Base-by-base conservation (phyloP, 2,329 filamentous ascomycete genomes). In the Penicillium glabrum region DNA sequence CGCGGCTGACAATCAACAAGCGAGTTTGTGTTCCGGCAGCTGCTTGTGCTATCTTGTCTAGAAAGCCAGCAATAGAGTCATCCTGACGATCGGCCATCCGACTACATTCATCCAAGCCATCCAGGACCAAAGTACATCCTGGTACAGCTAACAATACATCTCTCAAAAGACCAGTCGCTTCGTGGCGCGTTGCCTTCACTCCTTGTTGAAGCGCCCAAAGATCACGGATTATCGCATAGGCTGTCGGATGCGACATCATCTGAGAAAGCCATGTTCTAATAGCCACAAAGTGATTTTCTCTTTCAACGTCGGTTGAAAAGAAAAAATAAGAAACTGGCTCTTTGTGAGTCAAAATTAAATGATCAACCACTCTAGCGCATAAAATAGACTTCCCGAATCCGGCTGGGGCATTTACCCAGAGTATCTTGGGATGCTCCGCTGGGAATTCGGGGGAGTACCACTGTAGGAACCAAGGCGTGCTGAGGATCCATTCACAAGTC, bases 51-150 rank as follows among this genome's bases (percentile, higher is more conserved):
- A 59, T 9, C n/a, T 45, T 26, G 3, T 53, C n/a, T 3, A 56
- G 8, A n/a, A 59, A 56, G 1, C 2, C 23, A 19, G 45, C 14
- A 5, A 56, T 23, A 2, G 35, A 35, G 23, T 37, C 31, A 2
- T 53, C n/a, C 1, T 19, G 24, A 19, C 23, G 16, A 10, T 47
- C 54, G 10, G 10, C 43, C 23, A 21, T 10, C 31, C 48, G 47
- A 21, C 24, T 29, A 21, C 53, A 56, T 27, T 56, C 54, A 26
- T 59, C 56, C 5, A 56, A 26, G 2, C 56, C 56, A 51, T 56
- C 56, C 5, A 59, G 1, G 11, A 53, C 11, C 0, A 59, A 44
- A 3, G 56, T 50, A 13, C 56, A 59, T 3, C 48, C 27, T 3
- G 44, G 53, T 2, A 56, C 41, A 7, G 9, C 23, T 29, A 13